Percentiles rank a stretch among this genome's conserved stretches.
phyloP scores from a whole-genome alignment of 139 green algal genomes.

The Chlamydomonas sp. region DNA sequence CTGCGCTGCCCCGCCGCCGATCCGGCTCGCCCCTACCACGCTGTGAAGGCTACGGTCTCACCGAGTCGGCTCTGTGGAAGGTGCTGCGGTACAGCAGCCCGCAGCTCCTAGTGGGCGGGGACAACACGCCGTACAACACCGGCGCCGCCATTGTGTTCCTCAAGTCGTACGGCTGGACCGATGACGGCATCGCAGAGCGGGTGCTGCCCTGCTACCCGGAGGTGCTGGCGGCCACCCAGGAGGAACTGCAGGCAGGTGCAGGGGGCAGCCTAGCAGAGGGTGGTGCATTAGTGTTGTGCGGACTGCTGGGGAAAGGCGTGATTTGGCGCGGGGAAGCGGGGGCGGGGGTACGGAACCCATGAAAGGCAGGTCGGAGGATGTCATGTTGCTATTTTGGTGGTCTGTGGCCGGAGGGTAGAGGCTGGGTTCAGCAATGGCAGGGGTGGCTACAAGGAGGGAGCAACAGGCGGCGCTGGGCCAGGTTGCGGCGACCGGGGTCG shows the following conservation, averaged over 20 bases:
- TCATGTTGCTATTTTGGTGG: too few relatives aligned
- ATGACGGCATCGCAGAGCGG: background rate
- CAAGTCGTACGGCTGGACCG: constrained; percentile 29
- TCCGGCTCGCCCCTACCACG: background rate
- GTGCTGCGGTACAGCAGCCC: background rate
- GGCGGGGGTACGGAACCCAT: too few relatives aligned
- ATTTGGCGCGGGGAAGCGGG: background rate
- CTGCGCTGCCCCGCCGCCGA: background rate
- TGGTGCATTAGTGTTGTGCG: too few relatives aligned
- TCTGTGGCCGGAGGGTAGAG: too few relatives aligned
- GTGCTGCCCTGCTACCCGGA: constrained; percentile 25
- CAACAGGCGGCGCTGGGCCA: too few relatives aligned
- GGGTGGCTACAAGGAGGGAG: too few relatives aligned
- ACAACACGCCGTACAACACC: constrained; percentile 28
- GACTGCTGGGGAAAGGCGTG: background rate
- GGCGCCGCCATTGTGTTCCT: constrained; percentile 20
- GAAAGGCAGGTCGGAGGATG: too few relatives aligned
- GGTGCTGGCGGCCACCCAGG: constrained; percentile 1
- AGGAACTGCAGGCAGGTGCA: constrained; percentile 8
- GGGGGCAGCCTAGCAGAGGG: too few relatives aligned
- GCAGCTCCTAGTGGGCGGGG: background rate
- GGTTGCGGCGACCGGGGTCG: too few relatives aligned
- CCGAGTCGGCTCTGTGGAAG: background rate
- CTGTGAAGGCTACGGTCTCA: constrained; percentile 12
- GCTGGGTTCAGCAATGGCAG: too few relatives aligned